Evolutionary conservation across 768 basidiomycete genomes (phyloP), one percentile per base, ranked within the genome.

Genomic region (Pholiota conissans): DNA sequence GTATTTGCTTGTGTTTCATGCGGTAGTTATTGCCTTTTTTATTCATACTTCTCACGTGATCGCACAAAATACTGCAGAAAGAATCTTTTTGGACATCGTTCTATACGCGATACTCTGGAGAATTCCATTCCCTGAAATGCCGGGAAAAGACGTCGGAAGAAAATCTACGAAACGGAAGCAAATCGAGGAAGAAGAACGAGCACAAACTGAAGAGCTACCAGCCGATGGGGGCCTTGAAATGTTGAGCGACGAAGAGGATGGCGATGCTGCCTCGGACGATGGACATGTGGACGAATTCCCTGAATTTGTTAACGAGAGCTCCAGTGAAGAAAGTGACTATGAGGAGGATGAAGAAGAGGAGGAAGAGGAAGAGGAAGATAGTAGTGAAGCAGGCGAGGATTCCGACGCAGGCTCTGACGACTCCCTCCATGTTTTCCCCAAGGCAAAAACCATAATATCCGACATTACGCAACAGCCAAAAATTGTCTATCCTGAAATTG

Each of bases 381-480:
- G 67, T 9, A 74, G 74, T 10, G 74, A 74, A 4, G 73, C 73
- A 3, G 76, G 73, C 26, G 83, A 80, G 30, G 79, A 68, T 20
- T 73, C 71, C 18, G 74, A 70, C 22, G 67, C 61, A 20, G 74
- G 73, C 46, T 79, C 76, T 49, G 78, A 78, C 58, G 75, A 77
- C 65, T 75, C 78, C 40, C 74, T 81, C 46, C 81, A 83, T 64
- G 69, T 86, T 59, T 82, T 82, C 59, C 89, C 89, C 24, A 83
- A 81, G 70, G 73, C 86, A 42, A 89, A 86, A 71, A 85, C 81
- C 26, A 72, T 93, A 34, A 78, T 87, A 53, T 94, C 92, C 37
- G 76, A 85, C 56, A 88, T 95, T 61, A 95, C 94, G 57, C 89
- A 91, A n/a, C 84, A 87, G 60, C 85, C 80, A 56, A 94, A 92